Conservation (phyloP, 306 rosid species). For the Cicer pinnatifidum region DNA sequence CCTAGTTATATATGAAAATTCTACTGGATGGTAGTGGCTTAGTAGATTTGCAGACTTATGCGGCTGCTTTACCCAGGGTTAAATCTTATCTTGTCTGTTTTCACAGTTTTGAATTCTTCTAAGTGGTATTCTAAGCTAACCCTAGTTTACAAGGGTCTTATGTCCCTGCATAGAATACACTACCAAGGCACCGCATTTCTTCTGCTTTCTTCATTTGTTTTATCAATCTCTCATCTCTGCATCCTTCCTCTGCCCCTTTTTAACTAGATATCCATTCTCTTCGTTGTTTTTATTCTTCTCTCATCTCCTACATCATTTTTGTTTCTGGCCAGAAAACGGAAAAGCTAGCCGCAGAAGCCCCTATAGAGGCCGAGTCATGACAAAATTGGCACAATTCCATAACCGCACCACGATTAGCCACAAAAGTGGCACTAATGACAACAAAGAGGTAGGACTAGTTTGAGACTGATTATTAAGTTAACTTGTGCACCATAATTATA, state of each 20-base stretch:
- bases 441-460: constrained; percentile 4
- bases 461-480: constrained; percentile 3
- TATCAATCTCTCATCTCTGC: background rate
- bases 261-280: background rate
- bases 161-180: background rate
- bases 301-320: background rate
- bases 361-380: background rate
- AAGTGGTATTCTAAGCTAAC: background rate
- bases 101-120: background rate
- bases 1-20: background rate
- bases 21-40: background rate
- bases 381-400: background rate
- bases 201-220: constrained; percentile 4
- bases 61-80: background rate
- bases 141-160: background rate
- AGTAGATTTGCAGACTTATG: background rate
- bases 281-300: background rate
- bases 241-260: background rate
- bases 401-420: background rate
- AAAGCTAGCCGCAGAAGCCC: background rate
- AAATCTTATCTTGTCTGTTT: background rate
- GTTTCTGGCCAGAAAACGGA: background rate
- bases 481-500: background rate
- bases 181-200: background rate
- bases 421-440: background rate